Evolutionary conservation across 768 basidiomycete genomes (phyloP), one percentile per base, ranked within the genome.

Genomic region (Hydnomerulius pinastri): DNA sequence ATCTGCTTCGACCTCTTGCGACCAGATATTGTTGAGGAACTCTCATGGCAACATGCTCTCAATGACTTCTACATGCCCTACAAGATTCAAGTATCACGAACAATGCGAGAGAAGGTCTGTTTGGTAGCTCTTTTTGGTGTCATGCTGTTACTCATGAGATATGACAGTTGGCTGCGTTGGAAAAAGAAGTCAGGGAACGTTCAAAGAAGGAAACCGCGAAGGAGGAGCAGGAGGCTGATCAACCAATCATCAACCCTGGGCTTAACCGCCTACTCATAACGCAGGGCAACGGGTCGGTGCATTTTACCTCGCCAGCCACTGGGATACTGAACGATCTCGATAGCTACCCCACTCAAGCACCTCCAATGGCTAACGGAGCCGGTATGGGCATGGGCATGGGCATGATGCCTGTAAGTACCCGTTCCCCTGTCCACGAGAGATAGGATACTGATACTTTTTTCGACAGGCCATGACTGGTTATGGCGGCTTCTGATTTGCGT

Each of bases 51-150:
- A 65, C 86, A 97, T 59, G 96, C 87, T 18, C 78, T 99, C 39
- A 92, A 92, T 63, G 97, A 99, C 71, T 98, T 96, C 74, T 91
- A 90, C 66, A 97, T 96, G 91, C 97, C 97, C 1, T 98, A 91
- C 70, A 86, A 84, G 66, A 86, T 97, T 41, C 96, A 98, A 69
- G 80, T 84, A 27, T 87, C 91, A 61, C 83, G 94, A 48, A 80
- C 86, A 30, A 74, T 86, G 64, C 80, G 88, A 15, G 88, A 88
- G 50, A 90, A 83, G 79, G 87, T 87, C 48, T 10, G 71, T 38
- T 29, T 39, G n/a, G 13, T 43, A 37, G 15, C 13, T 24, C 10
- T 25, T 47, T 30, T 35, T 43, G 46, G 18, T 40, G 27, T 15
- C 39, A 48, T 15, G 41, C 48, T 49, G 35, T 52, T 58, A 38